A percentile compares a stretch with the other conserved stretches of the same genome.
phyloP scores from a whole-genome alignment of 371 early-diverging fungal species.

The Rhizopus microsporus region DNA sequence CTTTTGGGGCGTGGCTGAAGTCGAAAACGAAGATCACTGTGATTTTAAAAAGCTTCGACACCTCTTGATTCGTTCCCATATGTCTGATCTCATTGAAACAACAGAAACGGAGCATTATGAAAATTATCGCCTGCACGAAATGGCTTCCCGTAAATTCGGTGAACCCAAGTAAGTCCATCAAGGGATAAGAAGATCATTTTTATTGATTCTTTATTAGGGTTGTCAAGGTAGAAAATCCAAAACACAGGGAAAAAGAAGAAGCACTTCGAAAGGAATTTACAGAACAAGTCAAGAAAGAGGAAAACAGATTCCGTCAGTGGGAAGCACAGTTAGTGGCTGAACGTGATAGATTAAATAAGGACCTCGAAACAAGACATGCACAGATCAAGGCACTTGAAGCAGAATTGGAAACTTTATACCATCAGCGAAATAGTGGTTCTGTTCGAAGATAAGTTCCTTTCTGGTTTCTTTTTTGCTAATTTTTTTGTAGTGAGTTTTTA shows the following conservation, averaged over 20 bases:
- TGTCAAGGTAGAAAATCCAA: conserved; percentile 74
- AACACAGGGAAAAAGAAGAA: conserved; percentile 95
- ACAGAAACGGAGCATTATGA: conserved; percentile 91
- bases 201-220: conserved; percentile 27
- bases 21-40: conserved; percentile 84
- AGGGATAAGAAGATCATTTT: background rate
- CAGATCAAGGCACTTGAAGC: conserved; percentile 88
- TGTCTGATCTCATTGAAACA: conserved; percentile 84
- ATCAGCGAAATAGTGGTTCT: conserved; percentile 32
- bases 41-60: conserved; percentile 92
- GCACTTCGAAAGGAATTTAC: conserved; percentile 86
- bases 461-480: background rate
- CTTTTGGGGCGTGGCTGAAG: conserved; percentile 90
- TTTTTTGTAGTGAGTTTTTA: background rate
- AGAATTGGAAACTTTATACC: conserved; percentile 68
- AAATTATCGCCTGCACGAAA: conserved; percentile 72
- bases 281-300: conserved; percentile 91
- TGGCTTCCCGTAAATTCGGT: conserved; percentile 78
- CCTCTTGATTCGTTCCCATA: conserved; percentile 88
- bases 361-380: conserved; percentile 92
- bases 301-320: conserved; percentile 92
- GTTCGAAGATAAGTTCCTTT: conserved; percentile 22
- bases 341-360: conserved; percentile 95
- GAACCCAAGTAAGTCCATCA: conserved; percentile 59
- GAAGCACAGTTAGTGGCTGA: conserved; percentile 93